Conservation (phyloP, 2,329 filamentous ascomycete genomes). For the Diaporthe citrichinensis region DNA sequence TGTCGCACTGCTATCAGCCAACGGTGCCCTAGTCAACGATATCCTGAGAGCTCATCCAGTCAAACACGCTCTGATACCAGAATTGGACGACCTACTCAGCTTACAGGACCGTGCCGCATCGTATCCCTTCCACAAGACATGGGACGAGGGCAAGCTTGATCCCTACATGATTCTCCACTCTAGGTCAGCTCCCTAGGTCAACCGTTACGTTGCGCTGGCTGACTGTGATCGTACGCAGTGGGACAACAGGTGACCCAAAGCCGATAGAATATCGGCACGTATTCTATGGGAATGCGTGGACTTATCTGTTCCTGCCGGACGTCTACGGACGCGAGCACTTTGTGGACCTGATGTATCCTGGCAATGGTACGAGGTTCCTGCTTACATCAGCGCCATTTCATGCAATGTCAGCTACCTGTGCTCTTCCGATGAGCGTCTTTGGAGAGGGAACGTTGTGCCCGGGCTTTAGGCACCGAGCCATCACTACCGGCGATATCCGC, state of each 20-base stretch:
- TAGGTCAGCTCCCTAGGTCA: neutral
- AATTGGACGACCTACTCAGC: conserved; percentile 42
- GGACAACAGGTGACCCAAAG: conserved; percentile 44
- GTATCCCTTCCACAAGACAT: conserved; percentile 44
- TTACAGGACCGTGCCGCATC: conserved; percentile 32
- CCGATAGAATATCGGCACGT: conserved; percentile 36
- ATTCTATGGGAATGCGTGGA: conserved; percentile 31
- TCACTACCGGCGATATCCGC: conserved; percentile 40
- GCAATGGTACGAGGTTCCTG: conserved; percentile 39
- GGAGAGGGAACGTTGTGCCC: conserved; percentile 42
- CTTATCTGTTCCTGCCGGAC: conserved; percentile 24
- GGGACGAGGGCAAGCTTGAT: conserved; percentile 40
- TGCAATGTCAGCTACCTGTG: conserved; percentile 38
- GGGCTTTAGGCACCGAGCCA: conserved; percentile 42
- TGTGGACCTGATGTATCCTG: conserved; percentile 33
- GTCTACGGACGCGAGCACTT: conserved; percentile 30
- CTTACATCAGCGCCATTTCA: conserved; percentile 43
- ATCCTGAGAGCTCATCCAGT: conserved; percentile 35
- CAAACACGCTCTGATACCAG: conserved; percentile 38
- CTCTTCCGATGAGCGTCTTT: conserved; percentile 39
- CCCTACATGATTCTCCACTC: conserved; percentile 44
- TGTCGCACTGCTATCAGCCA: conserved; percentile 41
- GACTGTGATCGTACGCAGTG: conserved; percentile 30
- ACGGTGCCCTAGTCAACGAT: conserved; percentile 40
- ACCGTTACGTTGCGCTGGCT: neutral